These are phyloP conservation scores for Calycina marina DNA, from an alignment of 2,329 filamentous ascomycete genomes.

Conservation along the genomic window DNA sequence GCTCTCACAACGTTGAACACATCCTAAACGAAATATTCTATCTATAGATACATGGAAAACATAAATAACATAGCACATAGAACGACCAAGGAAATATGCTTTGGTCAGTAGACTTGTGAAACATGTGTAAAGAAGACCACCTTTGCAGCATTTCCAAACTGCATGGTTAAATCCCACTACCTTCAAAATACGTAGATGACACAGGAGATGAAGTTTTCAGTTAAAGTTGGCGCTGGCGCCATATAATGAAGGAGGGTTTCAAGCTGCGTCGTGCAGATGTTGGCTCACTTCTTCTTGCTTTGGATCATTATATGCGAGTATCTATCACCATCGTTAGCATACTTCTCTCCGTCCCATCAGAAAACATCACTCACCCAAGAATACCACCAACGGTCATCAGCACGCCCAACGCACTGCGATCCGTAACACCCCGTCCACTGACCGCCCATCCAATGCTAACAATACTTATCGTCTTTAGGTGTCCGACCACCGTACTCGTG, in stretches of 20 bases:
- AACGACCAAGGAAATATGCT: constrained; percentile 1
- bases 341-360: too few species aligned
- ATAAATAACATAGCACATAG: constrained; percentile 1
- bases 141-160: too few species aligned
- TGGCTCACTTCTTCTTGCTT: constrained; percentile 6
- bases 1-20: constrained; percentile 15
- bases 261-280: too few species aligned
- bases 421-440: constrained; percentile 10
- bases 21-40: not conserved
- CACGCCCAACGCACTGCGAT: constrained; percentile 13
- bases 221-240: too few species aligned
- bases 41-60: not conserved
- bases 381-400: constrained; percentile 16
- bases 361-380: constrained; percentile 10
- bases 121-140: too few species aligned
- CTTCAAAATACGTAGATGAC: too few species aligned
- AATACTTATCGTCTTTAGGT: constrained; percentile 25
- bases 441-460: constrained; percentile 16
- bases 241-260: too few species aligned
- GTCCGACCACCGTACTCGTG: constrained; percentile 28
- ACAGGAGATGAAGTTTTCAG: too few species aligned
- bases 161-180: too few species aligned
- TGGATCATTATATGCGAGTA: constrained; percentile 18
- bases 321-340: constrained; percentile 7
- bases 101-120: not conserved